phyloP scores from a whole-genome alignment of 805 yeast species.

The Schizosaccharomyces japonicus region DNA sequence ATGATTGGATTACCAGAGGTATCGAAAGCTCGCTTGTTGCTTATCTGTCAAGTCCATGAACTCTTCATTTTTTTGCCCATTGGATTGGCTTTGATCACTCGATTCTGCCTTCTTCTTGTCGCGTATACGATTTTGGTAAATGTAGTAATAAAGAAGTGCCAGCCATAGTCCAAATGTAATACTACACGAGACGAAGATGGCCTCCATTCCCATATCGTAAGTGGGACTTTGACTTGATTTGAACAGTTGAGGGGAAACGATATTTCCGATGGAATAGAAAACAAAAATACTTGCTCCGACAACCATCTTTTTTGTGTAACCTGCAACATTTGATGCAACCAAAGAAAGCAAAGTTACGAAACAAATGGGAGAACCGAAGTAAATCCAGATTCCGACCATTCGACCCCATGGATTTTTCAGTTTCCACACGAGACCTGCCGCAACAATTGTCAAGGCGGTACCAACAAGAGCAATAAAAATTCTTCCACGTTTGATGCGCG shows the following conservation, averaged over 20 bases:
- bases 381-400: neutral
- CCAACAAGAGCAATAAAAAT: neutral
- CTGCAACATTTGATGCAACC: constrained; percentile 30
- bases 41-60: constrained; percentile 31
- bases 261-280: constrained; percentile 43
- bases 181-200: constrained; percentile 23
- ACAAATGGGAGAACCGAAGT: neutral
- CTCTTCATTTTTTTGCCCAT: constrained; percentile 20
- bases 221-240: constrained; percentile 27
- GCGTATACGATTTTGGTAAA: constrained; percentile 19
- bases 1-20: constrained; percentile 18
- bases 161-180: constrained; percentile 15
- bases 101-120: constrained; percentile 14
- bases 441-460: neutral
- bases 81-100: constrained; percentile 17
- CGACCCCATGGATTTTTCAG: neutral
- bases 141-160: constrained; percentile 13
- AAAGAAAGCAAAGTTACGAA: neutral
- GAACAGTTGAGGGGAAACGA: constrained; percentile 44
- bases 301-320: constrained; percentile 48
- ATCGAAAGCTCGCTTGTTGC: constrained; percentile 32
- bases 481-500: neutral
- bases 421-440: neutral
- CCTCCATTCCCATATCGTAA: constrained; percentile 34
- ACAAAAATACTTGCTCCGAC: constrained; percentile 35